A percentile compares a stretch with the other conserved stretches of the same genome.
Conservation (phyloP, 345 rosid species). For the Triadica sebifera region DNA sequence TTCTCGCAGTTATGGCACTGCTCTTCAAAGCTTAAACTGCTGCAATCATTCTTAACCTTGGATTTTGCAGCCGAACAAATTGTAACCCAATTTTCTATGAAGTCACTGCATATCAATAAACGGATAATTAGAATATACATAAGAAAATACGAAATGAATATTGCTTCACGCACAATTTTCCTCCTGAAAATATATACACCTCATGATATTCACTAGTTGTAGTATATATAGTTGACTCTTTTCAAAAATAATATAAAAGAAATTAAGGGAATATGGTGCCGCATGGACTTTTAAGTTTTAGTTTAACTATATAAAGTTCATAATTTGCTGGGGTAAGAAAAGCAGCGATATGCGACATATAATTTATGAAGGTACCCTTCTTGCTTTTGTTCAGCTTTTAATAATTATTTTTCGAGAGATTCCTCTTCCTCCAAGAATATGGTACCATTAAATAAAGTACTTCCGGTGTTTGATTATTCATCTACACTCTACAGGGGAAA, state of each 20-base stretch:
- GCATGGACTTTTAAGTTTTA: too few relatives aligned
- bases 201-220: too few relatives aligned
- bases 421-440: slow-evolving; percentile 31
- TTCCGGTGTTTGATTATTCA: background rate
- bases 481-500: background rate
- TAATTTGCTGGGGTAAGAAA: too few relatives aligned
- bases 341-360: too few relatives aligned
- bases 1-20: slow-evolving; percentile 83
- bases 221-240: too few relatives aligned
- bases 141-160: background rate
- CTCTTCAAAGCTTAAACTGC: slow-evolving; percentile 47
- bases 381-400: slow-evolving; percentile 1
- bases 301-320: too few relatives aligned
- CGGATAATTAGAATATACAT: background rate
- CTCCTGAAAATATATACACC: too few relatives aligned
- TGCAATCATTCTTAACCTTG: slow-evolving; percentile 56
- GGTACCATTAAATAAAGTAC: slow-evolving; percentile 12
- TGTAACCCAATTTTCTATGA: slow-evolving; percentile 84
- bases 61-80: slow-evolving; percentile 72
- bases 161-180: too few relatives aligned
- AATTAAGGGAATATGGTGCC: too few relatives aligned
- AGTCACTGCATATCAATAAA: slow-evolving; percentile 51
- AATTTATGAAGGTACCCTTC: background rate
- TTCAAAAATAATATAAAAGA: too few relatives aligned
- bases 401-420: slow-evolving; percentile 7